These are phyloP conservation scores for Colletotrichum orbiculare DNA, from an alignment of 2,329 filamentous ascomycete species.

Conservation along the genomic window DNA sequence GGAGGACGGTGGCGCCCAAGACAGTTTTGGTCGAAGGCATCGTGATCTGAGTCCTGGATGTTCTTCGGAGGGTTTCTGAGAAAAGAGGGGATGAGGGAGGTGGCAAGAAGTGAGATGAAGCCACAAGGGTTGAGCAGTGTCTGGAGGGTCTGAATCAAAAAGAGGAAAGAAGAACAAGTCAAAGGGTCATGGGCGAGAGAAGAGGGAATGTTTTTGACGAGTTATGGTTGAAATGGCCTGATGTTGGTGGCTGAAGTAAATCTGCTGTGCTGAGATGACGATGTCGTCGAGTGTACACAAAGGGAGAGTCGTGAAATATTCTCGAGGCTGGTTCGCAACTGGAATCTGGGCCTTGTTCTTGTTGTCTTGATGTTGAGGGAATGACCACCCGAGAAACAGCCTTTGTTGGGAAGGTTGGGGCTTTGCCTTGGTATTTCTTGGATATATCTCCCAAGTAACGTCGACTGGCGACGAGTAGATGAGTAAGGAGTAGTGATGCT, in stretches of 20 bases:
- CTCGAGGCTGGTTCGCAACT: constrained; percentile 17
- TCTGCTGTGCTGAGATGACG: constrained; percentile 10
- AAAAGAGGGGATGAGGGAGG: constrained; percentile 5
- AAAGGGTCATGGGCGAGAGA: constrained; percentile 23
- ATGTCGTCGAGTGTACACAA: constrained; percentile 9
- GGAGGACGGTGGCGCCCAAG: constrained; percentile 27
- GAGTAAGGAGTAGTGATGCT: background rate
- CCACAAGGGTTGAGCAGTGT: constrained; percentile 12
- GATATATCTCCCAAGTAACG: constrained; percentile 4
- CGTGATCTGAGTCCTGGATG: constrained; percentile 1
- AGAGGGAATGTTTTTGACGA: constrained; percentile 16
- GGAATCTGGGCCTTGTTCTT: constrained; percentile 8
- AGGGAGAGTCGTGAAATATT: background rate
- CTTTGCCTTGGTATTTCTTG: constrained; percentile 10
- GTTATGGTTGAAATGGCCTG: constrained; percentile 16
- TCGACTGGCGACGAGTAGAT: constrained; percentile 14
- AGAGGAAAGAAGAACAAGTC: constrained; percentile 19
- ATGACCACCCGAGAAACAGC: constrained; percentile 12
- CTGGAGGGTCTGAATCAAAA: constrained; percentile 31
- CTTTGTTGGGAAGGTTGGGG: constrained; percentile 9
- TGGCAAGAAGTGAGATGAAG: constrained; percentile 5
- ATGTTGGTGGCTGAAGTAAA: constrained; percentile 25
- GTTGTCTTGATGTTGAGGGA: constrained; percentile 17
- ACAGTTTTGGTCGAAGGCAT: constrained; percentile 30
- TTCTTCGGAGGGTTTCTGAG: background rate